Conservation (phyloP, 2,329 filamentous ascomycete genomes). For the Hypomyces rosellus region DNA sequence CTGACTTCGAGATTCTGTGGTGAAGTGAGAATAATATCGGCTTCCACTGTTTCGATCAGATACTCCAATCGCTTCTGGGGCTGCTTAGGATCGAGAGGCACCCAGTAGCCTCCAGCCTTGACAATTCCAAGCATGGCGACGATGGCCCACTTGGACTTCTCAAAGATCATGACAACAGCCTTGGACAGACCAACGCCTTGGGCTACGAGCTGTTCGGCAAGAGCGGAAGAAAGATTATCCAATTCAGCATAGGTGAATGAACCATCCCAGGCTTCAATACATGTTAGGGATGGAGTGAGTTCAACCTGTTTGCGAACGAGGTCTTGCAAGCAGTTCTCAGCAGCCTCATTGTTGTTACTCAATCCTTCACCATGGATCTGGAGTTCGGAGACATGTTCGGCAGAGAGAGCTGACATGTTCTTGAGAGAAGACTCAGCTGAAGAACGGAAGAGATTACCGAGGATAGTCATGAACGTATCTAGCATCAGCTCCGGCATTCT, state of each 20-base stretch:
- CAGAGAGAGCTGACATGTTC: too few relatives aligned
- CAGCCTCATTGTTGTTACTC: too few relatives aligned
- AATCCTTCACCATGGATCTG: too few relatives aligned
- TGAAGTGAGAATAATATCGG: slow-evolving; percentile 2
- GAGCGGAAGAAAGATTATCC: not conserved
- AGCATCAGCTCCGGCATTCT: too few relatives aligned
- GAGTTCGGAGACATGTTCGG: too few relatives aligned
- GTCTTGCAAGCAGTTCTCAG: too few relatives aligned
- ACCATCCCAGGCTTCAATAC: slow-evolving; percentile 4
- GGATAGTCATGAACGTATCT: too few relatives aligned
- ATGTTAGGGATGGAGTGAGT: too few relatives aligned
- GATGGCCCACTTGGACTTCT: slow-evolving; percentile 5
- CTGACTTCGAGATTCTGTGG: too few relatives aligned
- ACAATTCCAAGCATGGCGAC: slow-evolving; percentile 1
- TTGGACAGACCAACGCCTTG: slow-evolving; percentile 1
- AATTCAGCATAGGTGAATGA: slow-evolving; percentile 9
- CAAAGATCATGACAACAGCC: not conserved
- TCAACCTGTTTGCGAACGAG: too few relatives aligned
- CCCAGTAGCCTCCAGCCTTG: slow-evolving; percentile 2
- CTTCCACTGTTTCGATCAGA: slow-evolving; percentile 1
- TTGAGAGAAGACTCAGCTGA: too few relatives aligned
- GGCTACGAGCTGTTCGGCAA: slow-evolving; percentile 6
- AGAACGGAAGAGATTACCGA: too few relatives aligned
- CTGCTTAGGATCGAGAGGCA: not conserved
- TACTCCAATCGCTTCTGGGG: not conserved